phyloP scores from a whole-genome alignment of 2,329 filamentous ascomycete genomes.

The Ophiostoma tasmaniense region DNA sequence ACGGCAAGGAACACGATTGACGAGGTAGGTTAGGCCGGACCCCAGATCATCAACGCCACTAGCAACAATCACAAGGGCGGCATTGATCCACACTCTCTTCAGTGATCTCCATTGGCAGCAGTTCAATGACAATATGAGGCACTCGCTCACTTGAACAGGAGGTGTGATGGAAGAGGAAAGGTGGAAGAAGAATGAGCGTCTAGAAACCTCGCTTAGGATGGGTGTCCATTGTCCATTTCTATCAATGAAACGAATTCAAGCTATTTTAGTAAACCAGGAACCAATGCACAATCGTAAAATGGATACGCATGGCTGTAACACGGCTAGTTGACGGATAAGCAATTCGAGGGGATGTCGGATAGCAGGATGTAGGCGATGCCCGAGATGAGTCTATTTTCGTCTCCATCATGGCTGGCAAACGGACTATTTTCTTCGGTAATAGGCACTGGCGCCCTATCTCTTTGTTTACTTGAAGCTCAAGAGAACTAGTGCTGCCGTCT shows the following conservation, averaged over 20 bases:
- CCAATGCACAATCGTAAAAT: not conserved
- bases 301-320: not conserved
- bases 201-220: not conserved
- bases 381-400: not conserved
- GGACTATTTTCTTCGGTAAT: not conserved
- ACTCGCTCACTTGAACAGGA: not conserved
- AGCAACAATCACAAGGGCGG: not conserved
- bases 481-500: not conserved
- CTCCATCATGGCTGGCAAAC: not conserved
- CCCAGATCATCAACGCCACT: not conserved
- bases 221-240: not conserved
- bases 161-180: not conserved
- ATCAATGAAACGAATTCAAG: not conserved
- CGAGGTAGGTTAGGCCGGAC: not conserved
- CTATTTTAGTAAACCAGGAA: not conserved
- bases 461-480: not conserved
- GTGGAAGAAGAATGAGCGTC: not conserved
- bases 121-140: not conserved
- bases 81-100: not conserved
- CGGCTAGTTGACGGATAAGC: not conserved
- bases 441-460: not conserved
- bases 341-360: not conserved
- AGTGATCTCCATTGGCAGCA: not conserved
- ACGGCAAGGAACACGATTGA: not conserved
- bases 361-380: not conserved